Conservation (phyloP, 1,284 basidiomycete species). For the Inonotus hispidus region DNA sequence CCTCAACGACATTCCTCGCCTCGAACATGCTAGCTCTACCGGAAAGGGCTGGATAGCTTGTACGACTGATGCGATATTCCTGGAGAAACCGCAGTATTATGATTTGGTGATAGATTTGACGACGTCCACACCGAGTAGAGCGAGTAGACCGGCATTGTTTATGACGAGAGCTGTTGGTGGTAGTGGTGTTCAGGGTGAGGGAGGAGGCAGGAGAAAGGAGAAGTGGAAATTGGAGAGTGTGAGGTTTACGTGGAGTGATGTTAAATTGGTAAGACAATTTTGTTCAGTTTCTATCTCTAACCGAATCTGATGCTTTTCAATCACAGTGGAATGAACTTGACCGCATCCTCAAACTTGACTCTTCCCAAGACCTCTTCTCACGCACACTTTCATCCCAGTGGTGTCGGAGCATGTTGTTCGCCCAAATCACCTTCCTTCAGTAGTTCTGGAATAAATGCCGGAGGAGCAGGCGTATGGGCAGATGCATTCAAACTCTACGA, state of each 20-base stretch:
- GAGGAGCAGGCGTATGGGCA: conserved; percentile 45
- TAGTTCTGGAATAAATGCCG: conserved; percentile 1
- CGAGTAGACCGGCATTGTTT: conserved; percentile 61
- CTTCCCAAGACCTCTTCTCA: conserved; percentile 23
- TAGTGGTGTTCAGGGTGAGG: background rate
- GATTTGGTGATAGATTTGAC: conserved; percentile 75
- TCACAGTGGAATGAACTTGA: conserved; percentile 69
- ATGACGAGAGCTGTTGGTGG: conserved; percentile 41
- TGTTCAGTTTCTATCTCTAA: background rate
- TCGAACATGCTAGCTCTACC: conserved; percentile 47
- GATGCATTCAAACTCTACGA: conserved; percentile 77
- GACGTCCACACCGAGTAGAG: conserved; percentile 50
- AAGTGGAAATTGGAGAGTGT: conserved; percentile 46
- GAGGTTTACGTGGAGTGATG: conserved; percentile 75
- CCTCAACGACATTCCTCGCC: conserved; percentile 58
- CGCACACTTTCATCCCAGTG: conserved; percentile 19
- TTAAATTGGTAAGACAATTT: conserved; percentile 50
- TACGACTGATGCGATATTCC: conserved; percentile 77
- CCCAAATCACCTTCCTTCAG: conserved; percentile 15
- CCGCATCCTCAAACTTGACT: conserved; percentile 53
- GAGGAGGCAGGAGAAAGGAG: conserved; percentile 20
- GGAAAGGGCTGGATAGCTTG: conserved; percentile 77
- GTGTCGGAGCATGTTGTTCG: conserved; percentile 10
- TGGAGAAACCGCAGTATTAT: conserved; percentile 70
- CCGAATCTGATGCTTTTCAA: background rate